Percentiles rank a stretch among this genome's conserved stretches.
phyloP scores from a whole-genome alignment of 257 asterid species.

The Galeopsis tetrahit region DNA sequence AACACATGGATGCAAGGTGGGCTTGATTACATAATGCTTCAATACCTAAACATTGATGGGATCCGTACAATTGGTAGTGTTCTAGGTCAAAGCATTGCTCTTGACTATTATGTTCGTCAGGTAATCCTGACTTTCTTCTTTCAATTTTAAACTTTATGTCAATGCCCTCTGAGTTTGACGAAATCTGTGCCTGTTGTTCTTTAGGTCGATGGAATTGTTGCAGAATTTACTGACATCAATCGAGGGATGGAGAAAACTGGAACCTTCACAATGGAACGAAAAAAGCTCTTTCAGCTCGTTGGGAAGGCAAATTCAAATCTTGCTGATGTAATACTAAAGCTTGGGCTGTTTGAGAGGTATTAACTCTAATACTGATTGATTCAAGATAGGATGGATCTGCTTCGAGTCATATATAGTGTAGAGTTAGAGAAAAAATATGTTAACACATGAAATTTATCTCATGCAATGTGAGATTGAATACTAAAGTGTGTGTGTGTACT shows the following conservation, averaged over 20 bases:
- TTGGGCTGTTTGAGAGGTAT: conserved; percentile 98
- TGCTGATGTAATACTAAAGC: conserved; percentile 94
- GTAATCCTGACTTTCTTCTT: conserved; percentile 42
- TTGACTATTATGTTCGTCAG: conserved; percentile 97
- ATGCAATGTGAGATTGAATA: background rate
- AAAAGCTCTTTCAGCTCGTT: conserved; percentile 93
- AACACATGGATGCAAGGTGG: conserved; percentile 98
- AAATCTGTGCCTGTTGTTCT: conserved; percentile 24
- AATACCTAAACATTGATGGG: conserved; percentile 77
- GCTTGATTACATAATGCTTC: conserved; percentile 86
- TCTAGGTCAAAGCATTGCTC: conserved; percentile 99
- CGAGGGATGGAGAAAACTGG: conserved; percentile 98
- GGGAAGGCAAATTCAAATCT: conserved; percentile 98
- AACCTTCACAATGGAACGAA: conserved; percentile 88
- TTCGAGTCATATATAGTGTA: background rate
- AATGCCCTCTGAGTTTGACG: conserved; percentile 16
- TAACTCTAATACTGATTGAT: conserved; percentile 2
- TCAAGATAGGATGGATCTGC: background rate
- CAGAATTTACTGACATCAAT: conserved; percentile 90
- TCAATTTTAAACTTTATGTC: conserved; percentile 6
- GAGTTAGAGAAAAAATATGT: background rate
- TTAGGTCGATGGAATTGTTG: conserved; percentile 97
- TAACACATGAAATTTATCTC: background rate
- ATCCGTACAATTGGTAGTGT: conserved; percentile 97
- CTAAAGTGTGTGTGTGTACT: too few relatives aligned